Evolutionary conservation across 2,329 filamentous ascomycete genomes (phyloP).

Genomic region (Chrysoporthe deuterocubensis): DNA sequence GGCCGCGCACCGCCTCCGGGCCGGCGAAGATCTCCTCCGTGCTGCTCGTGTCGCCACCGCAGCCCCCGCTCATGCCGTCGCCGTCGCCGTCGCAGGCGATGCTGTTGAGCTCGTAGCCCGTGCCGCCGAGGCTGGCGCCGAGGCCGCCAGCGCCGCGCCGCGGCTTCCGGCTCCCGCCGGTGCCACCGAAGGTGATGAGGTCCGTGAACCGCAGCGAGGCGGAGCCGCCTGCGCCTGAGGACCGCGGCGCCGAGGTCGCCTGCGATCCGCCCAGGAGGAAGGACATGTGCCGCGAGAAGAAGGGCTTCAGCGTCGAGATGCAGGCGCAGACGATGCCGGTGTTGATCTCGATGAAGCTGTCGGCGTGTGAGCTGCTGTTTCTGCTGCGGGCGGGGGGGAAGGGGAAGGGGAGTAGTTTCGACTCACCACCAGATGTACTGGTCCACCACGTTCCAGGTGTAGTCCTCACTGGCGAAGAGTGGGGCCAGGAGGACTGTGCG

Average conservation of each 20-base stretch:
- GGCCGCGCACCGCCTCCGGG: neutral
- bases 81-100: neutral
- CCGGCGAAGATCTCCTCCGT: conserved; percentile 4
- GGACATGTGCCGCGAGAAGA: conserved; percentile 1
- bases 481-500: neutral
- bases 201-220: neutral
- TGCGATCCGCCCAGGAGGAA: conserved; percentile 1
- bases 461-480: neutral
- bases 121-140: neutral
- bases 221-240: no score
- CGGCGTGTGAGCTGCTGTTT: neutral
- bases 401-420: no score
- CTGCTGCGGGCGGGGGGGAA: neutral
- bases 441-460: conserved; percentile 2
- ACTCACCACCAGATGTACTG: conserved; percentile 1
- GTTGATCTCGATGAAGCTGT: conserved; percentile 5
- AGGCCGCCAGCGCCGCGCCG: neutral
- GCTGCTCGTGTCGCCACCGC: neutral
- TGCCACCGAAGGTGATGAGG: conserved; percentile 6
- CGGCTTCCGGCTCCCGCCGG: neutral
- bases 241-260: neutral
- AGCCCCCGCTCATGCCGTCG: neutral
- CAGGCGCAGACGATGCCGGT: conserved; percentile 6
- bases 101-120: conserved; percentile 1
- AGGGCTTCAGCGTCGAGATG: conserved; percentile 5